These are phyloP conservation scores for Microbotryum saponariae DNA, from an alignment of 1,284 basidiomycete genomes.

Conservation along the genomic window DNA sequence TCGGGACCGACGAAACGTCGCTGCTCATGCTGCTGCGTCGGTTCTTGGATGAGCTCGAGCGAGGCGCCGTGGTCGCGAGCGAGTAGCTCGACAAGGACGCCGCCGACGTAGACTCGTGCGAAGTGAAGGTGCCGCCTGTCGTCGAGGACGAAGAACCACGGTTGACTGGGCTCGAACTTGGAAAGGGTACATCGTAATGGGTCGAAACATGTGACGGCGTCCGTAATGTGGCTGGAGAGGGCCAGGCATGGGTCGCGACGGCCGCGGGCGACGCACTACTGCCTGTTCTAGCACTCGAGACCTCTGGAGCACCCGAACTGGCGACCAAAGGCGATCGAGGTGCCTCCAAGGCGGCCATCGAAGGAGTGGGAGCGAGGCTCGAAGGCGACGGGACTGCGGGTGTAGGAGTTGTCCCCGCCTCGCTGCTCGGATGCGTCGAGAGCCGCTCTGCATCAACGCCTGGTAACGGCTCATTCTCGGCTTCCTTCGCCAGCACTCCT, in stretches of 20 bases:
- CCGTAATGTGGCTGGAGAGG: neutral
- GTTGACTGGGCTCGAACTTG: slow-evolving; percentile 45
- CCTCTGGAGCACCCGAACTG: too few species aligned
- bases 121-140: slow-evolving; percentile 55
- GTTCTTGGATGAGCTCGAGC: slow-evolving; percentile 43
- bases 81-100: slow-evolving; percentile 68
- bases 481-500: slow-evolving; percentile 6
- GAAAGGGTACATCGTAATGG: slow-evolving; percentile 33
- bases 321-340: neutral
- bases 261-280: too few species aligned
- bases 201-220: slow-evolving; percentile 41
- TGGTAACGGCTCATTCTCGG: slow-evolving; percentile 1
- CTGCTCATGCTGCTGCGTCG: slow-evolving; percentile 72
- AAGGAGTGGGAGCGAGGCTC: neutral
- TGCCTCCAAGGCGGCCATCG: slow-evolving; percentile 1
- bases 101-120: slow-evolving; percentile 72
- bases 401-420: neutral
- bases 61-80: slow-evolving; percentile 60
- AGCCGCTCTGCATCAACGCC: neutral
- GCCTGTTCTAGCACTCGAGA: too few species aligned
- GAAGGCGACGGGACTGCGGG: neutral
- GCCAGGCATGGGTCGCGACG: neutral
- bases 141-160: slow-evolving; percentile 82
- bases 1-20: slow-evolving; percentile 67
- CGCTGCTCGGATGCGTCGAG: neutral